Percentiles rank a stretch among this genome's conserved stretches.
These are phyloP conservation scores for Colletotrichum musicola DNA, from an alignment of 2,329 filamentous ascomycete genomes.

Conservation along the genomic window DNA sequence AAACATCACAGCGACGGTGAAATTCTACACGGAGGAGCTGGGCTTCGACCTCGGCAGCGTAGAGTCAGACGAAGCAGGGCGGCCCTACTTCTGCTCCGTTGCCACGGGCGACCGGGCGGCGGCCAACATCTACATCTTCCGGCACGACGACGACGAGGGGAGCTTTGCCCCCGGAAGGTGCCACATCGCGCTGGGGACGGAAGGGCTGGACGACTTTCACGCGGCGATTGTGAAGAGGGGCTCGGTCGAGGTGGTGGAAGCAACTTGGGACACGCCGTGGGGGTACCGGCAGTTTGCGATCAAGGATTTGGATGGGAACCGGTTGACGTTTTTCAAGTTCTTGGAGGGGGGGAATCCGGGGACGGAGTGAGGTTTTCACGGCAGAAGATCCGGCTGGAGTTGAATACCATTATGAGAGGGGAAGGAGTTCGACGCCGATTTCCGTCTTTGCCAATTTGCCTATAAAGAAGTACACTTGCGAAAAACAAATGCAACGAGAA, in stretches of 20 bases:
- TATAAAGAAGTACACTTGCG: background rate
- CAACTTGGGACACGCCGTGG: conserved; percentile 12
- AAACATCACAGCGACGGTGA: conserved; percentile 15
- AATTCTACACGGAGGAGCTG: conserved; percentile 17
- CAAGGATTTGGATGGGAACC: conserved; percentile 19
- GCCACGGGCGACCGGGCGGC: conserved; percentile 12
- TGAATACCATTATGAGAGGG: background rate
- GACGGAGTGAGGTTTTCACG: background rate
- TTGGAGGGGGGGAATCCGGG: conserved; percentile 25
- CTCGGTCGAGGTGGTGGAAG: background rate
- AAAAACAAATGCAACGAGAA: too few species aligned
- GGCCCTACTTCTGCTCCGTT: conserved; percentile 26
- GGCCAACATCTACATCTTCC: conserved; percentile 31
- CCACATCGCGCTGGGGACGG: conserved; percentile 24
- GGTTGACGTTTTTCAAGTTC: conserved; percentile 27
- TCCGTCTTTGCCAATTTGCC: background rate
- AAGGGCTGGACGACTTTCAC: conserved; percentile 8
- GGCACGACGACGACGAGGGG: background rate
- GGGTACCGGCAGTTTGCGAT: conserved; percentile 26
- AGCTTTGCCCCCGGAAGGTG: conserved; percentile 5
- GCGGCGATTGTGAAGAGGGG: background rate
- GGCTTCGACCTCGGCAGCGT: conserved; percentile 11
- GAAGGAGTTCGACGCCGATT: too few species aligned
- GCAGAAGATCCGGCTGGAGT: background rate
- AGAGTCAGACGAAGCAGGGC: background rate